Percentiles rank a stretch among this genome's conserved stretches.
These are phyloP conservation scores for Capronia epimyces DNA, from an alignment of 2,329 filamentous ascomycete genomes.

Conservation along the genomic window DNA sequence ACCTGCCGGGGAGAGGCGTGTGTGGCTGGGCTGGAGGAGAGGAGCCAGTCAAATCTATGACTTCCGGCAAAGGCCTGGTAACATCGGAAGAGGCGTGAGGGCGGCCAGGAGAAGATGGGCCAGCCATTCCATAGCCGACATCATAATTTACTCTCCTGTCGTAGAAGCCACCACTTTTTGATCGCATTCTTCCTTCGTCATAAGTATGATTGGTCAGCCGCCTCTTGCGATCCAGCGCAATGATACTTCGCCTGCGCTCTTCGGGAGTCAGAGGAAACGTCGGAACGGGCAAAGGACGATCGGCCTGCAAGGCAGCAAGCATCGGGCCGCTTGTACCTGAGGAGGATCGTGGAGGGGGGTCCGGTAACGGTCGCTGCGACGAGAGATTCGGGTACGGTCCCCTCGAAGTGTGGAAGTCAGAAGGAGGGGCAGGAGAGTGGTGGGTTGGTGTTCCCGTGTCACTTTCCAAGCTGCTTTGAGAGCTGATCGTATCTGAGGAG, in stretches of 20 bases:
- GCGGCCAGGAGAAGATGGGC: slow-evolving; percentile 31
- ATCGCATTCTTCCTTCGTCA: slow-evolving; percentile 32
- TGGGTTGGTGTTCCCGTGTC: slow-evolving; percentile 3
- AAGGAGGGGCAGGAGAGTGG: not conserved
- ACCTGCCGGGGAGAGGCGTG: slow-evolving; percentile 19
- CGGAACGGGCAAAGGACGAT: slow-evolving; percentile 19
- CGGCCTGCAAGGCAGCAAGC: slow-evolving; percentile 11
- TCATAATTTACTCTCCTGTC: slow-evolving; percentile 20
- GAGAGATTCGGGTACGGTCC: slow-evolving; percentile 3
- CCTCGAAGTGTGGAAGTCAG: slow-evolving; percentile 5
- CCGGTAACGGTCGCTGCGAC: slow-evolving; percentile 7
- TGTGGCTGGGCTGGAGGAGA: slow-evolving; percentile 26
- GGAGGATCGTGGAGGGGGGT: slow-evolving; percentile 3
- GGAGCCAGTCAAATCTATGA: slow-evolving; percentile 29
- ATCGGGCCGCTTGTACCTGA: slow-evolving; percentile 7
- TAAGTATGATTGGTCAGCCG: slow-evolving; percentile 37
- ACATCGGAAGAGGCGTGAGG: slow-evolving; percentile 13
- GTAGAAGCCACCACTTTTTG: slow-evolving; percentile 23
- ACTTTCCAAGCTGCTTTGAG: slow-evolving; percentile 11
- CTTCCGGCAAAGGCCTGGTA: slow-evolving; percentile 13
- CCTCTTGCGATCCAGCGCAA: slow-evolving; percentile 39
- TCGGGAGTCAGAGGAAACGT: slow-evolving; percentile 17
- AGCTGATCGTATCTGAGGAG: slow-evolving; percentile 15
- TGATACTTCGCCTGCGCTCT: slow-evolving; percentile 23
- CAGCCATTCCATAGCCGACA: slow-evolving; percentile 9